Percentiles rank a stretch among this genome's conserved stretches.
Evolutionary conservation across 208 protist species (phyloP).

Genomic region (Trypanosoma scelopori): DNA sequence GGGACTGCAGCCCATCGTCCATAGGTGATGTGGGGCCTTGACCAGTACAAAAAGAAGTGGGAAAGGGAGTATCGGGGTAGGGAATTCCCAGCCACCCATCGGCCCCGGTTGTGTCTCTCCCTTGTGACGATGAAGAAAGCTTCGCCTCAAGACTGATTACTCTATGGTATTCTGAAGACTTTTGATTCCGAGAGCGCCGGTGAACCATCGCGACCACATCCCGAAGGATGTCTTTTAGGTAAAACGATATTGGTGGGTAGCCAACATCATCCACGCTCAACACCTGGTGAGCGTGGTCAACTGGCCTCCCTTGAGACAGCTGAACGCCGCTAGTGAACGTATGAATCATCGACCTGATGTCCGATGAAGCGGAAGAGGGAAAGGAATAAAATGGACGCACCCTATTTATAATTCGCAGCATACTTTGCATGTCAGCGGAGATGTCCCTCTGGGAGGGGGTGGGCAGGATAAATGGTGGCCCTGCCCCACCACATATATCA

Average conservation of each 20-base stretch:
- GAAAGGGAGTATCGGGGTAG: background rate
- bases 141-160: background rate
- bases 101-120: background rate
- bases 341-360: conserved; percentile 12
- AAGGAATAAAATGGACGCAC: conserved; percentile 9
- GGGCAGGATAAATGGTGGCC: conserved; percentile 17
- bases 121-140: background rate
- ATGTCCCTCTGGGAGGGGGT: background rate
- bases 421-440: background rate
- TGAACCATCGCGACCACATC: background rate
- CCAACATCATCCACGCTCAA: conserved; percentile 9
- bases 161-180: background rate
- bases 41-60: background rate
- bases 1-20: background rate
- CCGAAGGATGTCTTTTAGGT: conserved; percentile 10
- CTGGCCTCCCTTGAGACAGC: background rate
- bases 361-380: conserved; percentile 12
- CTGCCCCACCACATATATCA: conserved; percentile 2
- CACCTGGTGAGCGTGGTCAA: background rate
- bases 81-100: background rate
- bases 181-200: background rate
- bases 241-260: conserved; percentile 19
- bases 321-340: conserved; percentile 5
- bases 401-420: background rate
- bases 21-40: background rate